Conservation (phyloP, 2,329 filamentous ascomycete genomes). For the Xylaria sp. region DNA sequence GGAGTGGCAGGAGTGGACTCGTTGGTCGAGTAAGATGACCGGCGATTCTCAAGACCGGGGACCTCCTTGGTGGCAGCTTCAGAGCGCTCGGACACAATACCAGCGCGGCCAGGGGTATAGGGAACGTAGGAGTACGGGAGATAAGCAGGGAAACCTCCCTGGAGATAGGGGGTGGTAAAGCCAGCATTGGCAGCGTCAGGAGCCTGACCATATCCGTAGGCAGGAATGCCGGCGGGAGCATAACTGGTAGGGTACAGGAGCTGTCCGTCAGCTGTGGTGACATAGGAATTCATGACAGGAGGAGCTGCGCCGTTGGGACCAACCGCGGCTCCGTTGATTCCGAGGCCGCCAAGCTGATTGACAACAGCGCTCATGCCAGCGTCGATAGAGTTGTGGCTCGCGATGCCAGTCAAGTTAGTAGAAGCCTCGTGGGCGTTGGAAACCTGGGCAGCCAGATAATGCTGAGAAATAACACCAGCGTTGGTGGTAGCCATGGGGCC, state of each 20-base stretch:
- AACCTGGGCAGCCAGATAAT: conserved; percentile 42
- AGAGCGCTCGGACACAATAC: conserved; percentile 56
- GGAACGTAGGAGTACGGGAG: conserved; percentile 57
- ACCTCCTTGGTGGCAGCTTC: conserved; percentile 63
- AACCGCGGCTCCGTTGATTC: conserved; percentile 46
- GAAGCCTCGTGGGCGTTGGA: conserved; percentile 37
- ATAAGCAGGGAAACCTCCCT: conserved; percentile 50
- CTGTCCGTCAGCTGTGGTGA: conserved; percentile 49
- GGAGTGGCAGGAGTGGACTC: conserved; percentile 74
- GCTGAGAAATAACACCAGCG: conserved; percentile 34
- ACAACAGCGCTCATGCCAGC: conserved; percentile 44
- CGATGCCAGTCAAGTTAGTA: conserved; percentile 36
- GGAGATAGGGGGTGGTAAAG: conserved; percentile 50
- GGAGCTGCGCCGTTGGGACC: conserved; percentile 43
- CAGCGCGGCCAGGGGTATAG: conserved; percentile 63
- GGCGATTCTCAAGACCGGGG: conserved; percentile 71
- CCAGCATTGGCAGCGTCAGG: conserved; percentile 38
- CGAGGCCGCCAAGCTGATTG: conserved; percentile 49
- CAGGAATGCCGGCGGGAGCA: conserved; percentile 38
- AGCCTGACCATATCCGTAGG: conserved; percentile 43
- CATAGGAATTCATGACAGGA: conserved; percentile 47
- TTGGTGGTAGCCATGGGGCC: conserved; percentile 38
- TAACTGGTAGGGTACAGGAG: conserved; percentile 41
- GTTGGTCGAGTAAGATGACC: conserved; percentile 74
- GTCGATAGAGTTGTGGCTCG: conserved; percentile 39